Evolutionary conservation across 768 basidiomycete species (phyloP), one percentile per base, ranked within the genome.

Genomic region (Mycena kentingensis): DNA sequence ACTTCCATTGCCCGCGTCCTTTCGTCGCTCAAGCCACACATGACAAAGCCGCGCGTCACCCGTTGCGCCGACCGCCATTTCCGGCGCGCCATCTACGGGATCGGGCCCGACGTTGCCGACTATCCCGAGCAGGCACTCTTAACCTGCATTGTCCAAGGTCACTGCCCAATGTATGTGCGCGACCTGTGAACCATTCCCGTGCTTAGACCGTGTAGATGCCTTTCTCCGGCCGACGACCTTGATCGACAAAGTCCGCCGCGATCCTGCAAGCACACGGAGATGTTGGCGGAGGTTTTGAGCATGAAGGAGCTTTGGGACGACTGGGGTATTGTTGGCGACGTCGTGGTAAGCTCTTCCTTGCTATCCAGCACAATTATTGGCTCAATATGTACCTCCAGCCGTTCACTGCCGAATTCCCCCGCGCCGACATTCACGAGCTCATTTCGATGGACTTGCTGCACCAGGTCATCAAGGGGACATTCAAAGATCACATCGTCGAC

Each of bases 101-200:
- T 77, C 5, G 70, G 67, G 1, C 64, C 70, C 1, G 72, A 71
- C 32, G 75, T 77, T 54, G 71, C 70, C 0, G 69, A 77, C 49
- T 75, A 77, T 42, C 73, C 70, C 0, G 71, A 76, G 47, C 71
- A 74, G 51, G 64, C 55, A 2, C 45, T 68, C 2, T 49, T 73
- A 0, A 60, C 68, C 2, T 63, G 70, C 28, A 58, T 72, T 34
- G 64, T 74, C 1, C 67, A 69, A 42, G 63, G 62, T 1, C 75
- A 72, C 73, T 76, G 74, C 51, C 41, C 68, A 16, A 58, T 56
- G 73, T 73, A 57, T 8, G 57, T 43, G 49, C 24, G 16, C 12
- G 16, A 55, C 35, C 11, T 21, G 21, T 38, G 41, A 27, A 51
- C 58, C 42, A 51, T 52, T 39, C 4, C n/a, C n/a, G n/a, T n/a